Base-by-base conservation (phyloP, 495 filamentous ascomycete species). In the Lophiotrema nucula region DNA sequence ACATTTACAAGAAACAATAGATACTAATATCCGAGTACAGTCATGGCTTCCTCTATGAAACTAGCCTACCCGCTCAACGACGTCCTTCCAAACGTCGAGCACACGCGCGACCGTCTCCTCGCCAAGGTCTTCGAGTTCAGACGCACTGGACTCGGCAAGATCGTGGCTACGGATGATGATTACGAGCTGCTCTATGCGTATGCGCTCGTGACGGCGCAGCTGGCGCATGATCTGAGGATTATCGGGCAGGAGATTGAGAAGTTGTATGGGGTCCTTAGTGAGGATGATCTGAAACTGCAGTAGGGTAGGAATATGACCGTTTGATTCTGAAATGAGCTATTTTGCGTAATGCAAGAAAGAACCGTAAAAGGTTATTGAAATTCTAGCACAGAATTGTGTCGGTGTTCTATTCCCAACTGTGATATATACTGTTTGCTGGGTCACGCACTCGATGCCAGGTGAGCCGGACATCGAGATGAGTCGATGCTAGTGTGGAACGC, bases 51-150 rank as follows among this genome's bases (percentile, higher is more conserved):
- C 1, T 93, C 89, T 1, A 82, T 97, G 70, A 93, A 93, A 75
- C 79, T 97, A 0, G 92, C 95, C 67, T 97, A 95, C 60, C 92
- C 93, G 0, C 74, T 98, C 35, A 95, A 87, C 22, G 89, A 95
- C 63, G 87, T 86, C 21, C 72, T 97, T 12, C 93, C 93, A 3
- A 92, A 83, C 58, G 86, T 91, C 22, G 80, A 87, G 21, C 83
- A 90, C 69, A 82, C 84, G 21, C 76, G 93, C 25, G 92, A 97
- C 66, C 76, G 89, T 51, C 71, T 97, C 38, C 77, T 98, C n/a
- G 89, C 89, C 11, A 92, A 90, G 72, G 86, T 96, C 33, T 95
- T 90, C 59, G 83, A 83, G 60, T 97, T 91, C 71, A 77, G 92
- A 25, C 85, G 86, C 66, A 80, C 85, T 50, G 80, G 79, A n/a